phyloP scores from a whole-genome alignment of 2,329 filamentous ascomycete genomes.

The Plenodomus lindquistii region DNA sequence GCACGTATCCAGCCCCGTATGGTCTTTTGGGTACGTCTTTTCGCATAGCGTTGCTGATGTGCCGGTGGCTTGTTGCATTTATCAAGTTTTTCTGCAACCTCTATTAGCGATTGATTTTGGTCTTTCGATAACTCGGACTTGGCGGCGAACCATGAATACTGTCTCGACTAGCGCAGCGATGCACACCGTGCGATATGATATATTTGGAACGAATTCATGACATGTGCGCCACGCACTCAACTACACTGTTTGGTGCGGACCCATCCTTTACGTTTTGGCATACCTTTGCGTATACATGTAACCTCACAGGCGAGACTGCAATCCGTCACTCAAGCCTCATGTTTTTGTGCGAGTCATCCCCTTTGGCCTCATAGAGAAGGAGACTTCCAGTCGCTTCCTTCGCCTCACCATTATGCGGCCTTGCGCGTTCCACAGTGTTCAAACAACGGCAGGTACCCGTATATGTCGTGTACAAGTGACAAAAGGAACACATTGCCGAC shows the following conservation, averaged over 20 bases:
- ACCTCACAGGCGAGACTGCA: neutral
- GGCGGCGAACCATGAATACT: conserved; percentile 1
- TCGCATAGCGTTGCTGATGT: conserved; percentile 17
- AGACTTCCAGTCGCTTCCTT: neutral
- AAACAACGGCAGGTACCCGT: neutral
- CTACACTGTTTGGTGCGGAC: conserved; percentile 12
- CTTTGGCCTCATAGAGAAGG: neutral
- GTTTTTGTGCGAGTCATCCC: neutral
- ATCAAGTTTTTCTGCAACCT: conserved; percentile 1
- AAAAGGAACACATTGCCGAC: neutral
- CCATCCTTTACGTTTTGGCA: neutral
- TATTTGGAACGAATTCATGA: conserved; percentile 27
- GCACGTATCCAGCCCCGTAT: neutral
- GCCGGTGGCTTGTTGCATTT: conserved; percentile 27
- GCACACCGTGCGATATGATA: conserved; percentile 11
- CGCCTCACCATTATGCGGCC: neutral
- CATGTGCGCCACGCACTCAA: conserved; percentile 10
- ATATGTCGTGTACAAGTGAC: neutral
- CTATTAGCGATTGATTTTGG: neutral
- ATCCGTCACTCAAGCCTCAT: neutral
- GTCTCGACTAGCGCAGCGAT: conserved; percentile 9
- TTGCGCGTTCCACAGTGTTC: neutral
- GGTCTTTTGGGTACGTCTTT: neutral
- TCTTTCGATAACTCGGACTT: neutral
- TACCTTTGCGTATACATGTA: neutral